phyloP scores from a whole-genome alignment of 2,329 filamentous ascomycete species.

The Phyllachora maydis region DNA sequence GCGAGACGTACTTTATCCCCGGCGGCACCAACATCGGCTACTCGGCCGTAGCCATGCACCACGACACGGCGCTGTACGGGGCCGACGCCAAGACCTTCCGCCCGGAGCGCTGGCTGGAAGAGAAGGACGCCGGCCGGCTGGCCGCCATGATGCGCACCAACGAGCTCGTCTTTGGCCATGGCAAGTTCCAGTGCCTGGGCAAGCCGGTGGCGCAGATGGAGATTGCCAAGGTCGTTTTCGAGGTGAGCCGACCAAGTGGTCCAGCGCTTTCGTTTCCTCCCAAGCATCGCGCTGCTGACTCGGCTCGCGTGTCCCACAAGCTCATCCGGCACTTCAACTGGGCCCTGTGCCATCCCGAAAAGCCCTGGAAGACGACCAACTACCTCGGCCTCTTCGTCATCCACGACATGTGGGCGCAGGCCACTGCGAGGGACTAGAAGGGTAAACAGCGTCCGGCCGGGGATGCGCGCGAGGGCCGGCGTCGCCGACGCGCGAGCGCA shows the following conservation, averaged over 20 bases:
- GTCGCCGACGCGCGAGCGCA: no score
- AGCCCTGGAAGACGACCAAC: neutral
- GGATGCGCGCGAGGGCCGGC: no score
- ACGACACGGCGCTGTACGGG: constrained; percentile 14
- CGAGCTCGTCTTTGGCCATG: constrained; percentile 20
- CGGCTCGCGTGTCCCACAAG: neutral
- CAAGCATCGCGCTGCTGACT: neutral
- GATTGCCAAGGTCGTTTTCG: constrained; percentile 19
- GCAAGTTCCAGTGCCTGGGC: constrained; percentile 21
- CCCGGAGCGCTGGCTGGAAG: constrained; percentile 24
- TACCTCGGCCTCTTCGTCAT: neutral
- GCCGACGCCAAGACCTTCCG: constrained; percentile 17
- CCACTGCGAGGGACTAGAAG: no score
- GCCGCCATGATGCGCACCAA: constrained; percentile 13
- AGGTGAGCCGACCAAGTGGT: constrained; percentile 12
- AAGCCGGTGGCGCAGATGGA: constrained; percentile 20
- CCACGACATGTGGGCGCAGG: no score
- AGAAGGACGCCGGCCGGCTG: constrained; percentile 10
- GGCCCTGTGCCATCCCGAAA: neutral
- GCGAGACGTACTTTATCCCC: constrained; percentile 9
- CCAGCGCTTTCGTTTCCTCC: neutral
- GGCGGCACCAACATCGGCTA: constrained; percentile 18
- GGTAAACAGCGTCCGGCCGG: no score
- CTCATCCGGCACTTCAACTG: neutral
- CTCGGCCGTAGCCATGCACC: constrained; percentile 15